Evolutionary conservation across 768 basidiomycete species (phyloP).

Genomic region (Melanogaster broomeanus): DNA sequence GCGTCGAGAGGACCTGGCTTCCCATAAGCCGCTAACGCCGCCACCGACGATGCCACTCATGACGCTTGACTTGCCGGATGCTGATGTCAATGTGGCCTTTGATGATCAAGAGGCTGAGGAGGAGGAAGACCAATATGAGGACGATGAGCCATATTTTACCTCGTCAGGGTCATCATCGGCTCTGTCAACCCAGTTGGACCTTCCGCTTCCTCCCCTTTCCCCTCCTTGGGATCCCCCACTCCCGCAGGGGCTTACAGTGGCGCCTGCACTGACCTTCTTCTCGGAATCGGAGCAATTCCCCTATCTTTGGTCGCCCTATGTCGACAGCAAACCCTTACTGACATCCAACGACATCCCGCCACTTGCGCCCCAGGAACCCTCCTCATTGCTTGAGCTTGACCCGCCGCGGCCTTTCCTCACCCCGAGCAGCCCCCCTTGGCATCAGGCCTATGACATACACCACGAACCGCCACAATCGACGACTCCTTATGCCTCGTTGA

Average conservation of each 20-base stretch:
- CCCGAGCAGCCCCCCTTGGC: conserved; percentile 26
- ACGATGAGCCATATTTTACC: conserved; percentile 19
- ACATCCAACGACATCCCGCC: conserved; percentile 14
- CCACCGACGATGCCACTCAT: conserved; percentile 43
- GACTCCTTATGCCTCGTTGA: conserved; percentile 19
- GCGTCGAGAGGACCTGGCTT: conserved; percentile 30
- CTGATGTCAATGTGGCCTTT: conserved; percentile 24
- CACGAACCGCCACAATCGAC: conserved; percentile 12
- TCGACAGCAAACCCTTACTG: conserved; percentile 12
- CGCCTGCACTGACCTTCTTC: conserved; percentile 16
- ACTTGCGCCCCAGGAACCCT: conserved; percentile 13
- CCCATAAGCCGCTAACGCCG: conserved; percentile 40
- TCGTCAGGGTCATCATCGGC: conserved; percentile 15
- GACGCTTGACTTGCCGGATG: conserved; percentile 38
- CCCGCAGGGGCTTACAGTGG: conserved; percentile 11
- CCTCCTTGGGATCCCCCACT: conserved; percentile 31
- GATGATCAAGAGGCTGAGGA: conserved; percentile 15
- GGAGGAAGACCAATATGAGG: conserved; percentile 18
- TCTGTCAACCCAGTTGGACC: conserved; percentile 9
- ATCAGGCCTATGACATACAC: conserved; percentile 12
- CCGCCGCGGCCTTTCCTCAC: conserved; percentile 14
- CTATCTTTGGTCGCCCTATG: conserved; percentile 19
- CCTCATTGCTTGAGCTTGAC: conserved; percentile 28
- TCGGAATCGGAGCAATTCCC: conserved; percentile 12
- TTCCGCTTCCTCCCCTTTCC: conserved; percentile 37